A percentile compares a stretch with the other conserved stretches of the same genome.
Conservation (phyloP, 768 basidiomycete genomes). For the Thelephora ganbajun region DNA sequence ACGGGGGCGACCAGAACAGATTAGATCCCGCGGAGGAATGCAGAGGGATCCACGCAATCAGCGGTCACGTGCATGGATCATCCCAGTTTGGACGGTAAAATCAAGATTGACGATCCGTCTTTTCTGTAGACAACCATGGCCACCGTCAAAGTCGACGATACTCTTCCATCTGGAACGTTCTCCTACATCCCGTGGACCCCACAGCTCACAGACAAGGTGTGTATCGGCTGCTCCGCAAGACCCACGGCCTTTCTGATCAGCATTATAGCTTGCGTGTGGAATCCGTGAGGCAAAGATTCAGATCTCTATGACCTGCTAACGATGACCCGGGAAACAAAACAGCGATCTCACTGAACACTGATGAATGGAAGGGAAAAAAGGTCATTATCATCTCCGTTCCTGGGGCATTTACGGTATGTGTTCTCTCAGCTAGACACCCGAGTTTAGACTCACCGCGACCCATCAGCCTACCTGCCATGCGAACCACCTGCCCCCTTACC, state of each 20-base stretch:
- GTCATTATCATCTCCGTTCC: conserved; percentile 70
- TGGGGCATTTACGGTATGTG: conserved; percentile 64
- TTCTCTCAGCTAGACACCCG: not conserved
- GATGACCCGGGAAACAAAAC: not conserved
- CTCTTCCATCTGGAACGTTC: conserved; percentile 31
- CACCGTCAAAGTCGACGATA: conserved; percentile 38
- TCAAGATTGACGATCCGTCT: not conserved
- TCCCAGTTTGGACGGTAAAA: not conserved
- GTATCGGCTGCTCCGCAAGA: conserved; percentile 12
- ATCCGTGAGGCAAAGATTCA: conserved; percentile 34
- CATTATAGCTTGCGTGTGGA: conserved; percentile 43
- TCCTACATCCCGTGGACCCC: conserved; percentile 44
- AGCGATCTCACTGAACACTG: conserved; percentile 42
- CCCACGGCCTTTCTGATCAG: conserved; percentile 4
- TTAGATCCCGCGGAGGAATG: too few species aligned
- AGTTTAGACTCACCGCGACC: not conserved
- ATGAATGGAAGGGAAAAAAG: conserved; percentile 70
- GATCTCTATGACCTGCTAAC: not conserved
- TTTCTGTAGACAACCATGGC: conserved; percentile 6
- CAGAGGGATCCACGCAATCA: too few species aligned
- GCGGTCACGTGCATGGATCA: too few species aligned
- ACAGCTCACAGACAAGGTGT: conserved; percentile 46
- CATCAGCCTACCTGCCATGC: conserved; percentile 22
- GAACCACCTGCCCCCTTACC: conserved; percentile 39
- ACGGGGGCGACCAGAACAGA: too few species aligned